phyloP scores from a whole-genome alignment of 257 asterid species.

The Marsdenia floribunda region DNA sequence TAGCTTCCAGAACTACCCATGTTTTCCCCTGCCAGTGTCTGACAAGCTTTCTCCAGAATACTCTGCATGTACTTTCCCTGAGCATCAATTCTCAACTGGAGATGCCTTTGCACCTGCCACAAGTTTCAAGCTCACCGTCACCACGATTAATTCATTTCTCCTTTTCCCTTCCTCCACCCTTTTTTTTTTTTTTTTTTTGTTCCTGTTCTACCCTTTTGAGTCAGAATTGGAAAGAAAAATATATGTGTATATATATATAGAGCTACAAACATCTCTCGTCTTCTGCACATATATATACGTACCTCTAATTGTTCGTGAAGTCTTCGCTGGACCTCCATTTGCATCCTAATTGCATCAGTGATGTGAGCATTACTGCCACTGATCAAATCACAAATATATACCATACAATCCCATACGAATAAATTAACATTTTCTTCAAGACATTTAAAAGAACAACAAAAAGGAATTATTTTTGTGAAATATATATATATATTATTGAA shows the following conservation, averaged over 20 bases:
- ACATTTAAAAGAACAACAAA: background rate
- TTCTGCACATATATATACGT: background rate
- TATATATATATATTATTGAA: too few species aligned
- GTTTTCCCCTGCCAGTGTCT: slow-evolving; percentile 83
- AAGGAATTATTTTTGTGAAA: background rate
- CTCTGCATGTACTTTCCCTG: slow-evolving; percentile 99
- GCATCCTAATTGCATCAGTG: slow-evolving; percentile 82
- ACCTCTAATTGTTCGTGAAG: slow-evolving; percentile 97
- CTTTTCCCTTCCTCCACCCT: background rate
- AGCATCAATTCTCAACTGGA: slow-evolving; percentile 90
- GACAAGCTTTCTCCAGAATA: slow-evolving; percentile 90
- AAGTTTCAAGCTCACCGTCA: background rate
- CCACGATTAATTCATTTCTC: too few species aligned
- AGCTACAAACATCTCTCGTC: too few species aligned
- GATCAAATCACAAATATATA: slow-evolving; percentile 21
- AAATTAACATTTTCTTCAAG: slow-evolving; percentile 8
- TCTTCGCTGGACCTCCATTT: slow-evolving; percentile 96
- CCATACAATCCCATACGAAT: slow-evolving; percentile 23
- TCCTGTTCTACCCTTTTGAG: background rate
- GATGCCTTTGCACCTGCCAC: slow-evolving; percentile 88
- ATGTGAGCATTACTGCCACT: slow-evolving; percentile 35
- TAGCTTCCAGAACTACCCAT: slow-evolving; percentile 35
- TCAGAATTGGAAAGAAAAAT: background rate
- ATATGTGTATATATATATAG: too few species aligned
- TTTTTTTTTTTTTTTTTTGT: background rate